These are phyloP conservation scores for Pseudogymnoascus sp. DNA, from an alignment of 2,329 filamentous ascomycete species.

Conservation along the genomic window DNA sequence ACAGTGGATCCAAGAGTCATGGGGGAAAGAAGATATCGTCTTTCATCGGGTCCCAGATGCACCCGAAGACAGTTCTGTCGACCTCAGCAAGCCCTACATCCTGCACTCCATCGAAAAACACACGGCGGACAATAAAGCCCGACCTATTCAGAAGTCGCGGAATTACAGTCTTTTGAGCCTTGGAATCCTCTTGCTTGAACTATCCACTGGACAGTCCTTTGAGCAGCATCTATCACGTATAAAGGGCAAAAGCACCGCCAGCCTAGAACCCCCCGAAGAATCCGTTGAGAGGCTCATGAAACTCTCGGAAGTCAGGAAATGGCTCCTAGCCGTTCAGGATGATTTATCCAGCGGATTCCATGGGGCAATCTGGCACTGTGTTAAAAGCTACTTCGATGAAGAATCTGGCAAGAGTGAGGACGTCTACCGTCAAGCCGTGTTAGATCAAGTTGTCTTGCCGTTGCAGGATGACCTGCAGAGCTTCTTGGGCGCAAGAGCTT, in stretches of 20 bases:
- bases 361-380: background rate
- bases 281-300: background rate
- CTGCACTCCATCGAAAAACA: background rate
- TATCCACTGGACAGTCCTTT: background rate
- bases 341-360: background rate
- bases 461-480: background rate
- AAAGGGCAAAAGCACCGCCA: background rate
- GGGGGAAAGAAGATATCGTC: slow-evolving; percentile 1
- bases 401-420: background rate
- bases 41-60: background rate
- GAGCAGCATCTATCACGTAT: background rate
- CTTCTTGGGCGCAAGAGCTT: slow-evolving; percentile 1
- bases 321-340: background rate
- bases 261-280: background rate
- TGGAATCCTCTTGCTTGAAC: background rate
- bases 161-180: background rate
- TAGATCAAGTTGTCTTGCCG: background rate
- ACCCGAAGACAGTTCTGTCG: background rate
- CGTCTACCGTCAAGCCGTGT: background rate
- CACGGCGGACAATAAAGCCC: background rate
- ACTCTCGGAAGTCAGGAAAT: background rate
- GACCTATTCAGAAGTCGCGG: background rate
- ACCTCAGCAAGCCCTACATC: background rate
- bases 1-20: slow-evolving; percentile 3
- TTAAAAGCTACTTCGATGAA: background rate